Conservation (phyloP, 2,329 filamentous ascomycete genomes). For the Alternaria triticina region DNA sequence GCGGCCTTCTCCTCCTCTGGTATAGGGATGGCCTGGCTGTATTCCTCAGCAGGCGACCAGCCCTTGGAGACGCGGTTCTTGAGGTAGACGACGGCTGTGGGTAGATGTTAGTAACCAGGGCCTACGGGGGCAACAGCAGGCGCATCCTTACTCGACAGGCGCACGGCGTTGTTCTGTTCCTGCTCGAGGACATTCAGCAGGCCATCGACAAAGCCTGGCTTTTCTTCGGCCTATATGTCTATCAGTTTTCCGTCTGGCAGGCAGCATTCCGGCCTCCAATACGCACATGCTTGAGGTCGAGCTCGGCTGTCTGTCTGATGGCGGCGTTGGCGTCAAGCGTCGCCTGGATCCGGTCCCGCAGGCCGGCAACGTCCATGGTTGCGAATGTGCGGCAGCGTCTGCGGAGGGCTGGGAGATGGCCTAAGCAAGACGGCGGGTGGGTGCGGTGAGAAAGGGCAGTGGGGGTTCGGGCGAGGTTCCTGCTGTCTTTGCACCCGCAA, state of each 20-base stretch:
- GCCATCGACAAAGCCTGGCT: constrained; percentile 87
- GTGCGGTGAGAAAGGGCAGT: constrained; percentile 27
- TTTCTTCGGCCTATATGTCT: constrained; percentile 76
- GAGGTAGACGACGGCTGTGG: constrained; percentile 88
- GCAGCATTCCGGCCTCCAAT: constrained; percentile 2
- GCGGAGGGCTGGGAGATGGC: constrained; percentile 16
- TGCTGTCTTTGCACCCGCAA: constrained; percentile 22
- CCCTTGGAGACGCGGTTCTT: constrained; percentile 96
- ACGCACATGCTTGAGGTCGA: constrained; percentile 81
- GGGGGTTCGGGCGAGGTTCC: constrained; percentile 19
- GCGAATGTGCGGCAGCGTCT: constrained; percentile 16
- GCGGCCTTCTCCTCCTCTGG: constrained; percentile 87
- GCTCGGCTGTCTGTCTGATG: constrained; percentile 76
- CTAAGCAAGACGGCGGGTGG: constrained; percentile 15
- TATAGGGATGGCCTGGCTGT: constrained; percentile 74
- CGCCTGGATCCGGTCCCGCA: constrained; percentile 78
- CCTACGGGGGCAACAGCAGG: constrained; percentile 13
- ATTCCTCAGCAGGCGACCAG: constrained; percentile 82
- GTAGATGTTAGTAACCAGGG: constrained; percentile 29
- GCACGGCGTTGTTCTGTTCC: constrained; percentile 84
- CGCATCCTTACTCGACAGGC: constrained; percentile 76
- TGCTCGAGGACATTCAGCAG: constrained; percentile 88
- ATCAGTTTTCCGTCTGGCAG: constrained; percentile 33
- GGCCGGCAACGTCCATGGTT: constrained; percentile 75
- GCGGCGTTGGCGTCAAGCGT: constrained; percentile 78